Percentiles rank a stretch among this genome's conserved stretches.
phyloP scores from a whole-genome alignment of 768 basidiomycete species.

The Daedaleopsis nitida region DNA sequence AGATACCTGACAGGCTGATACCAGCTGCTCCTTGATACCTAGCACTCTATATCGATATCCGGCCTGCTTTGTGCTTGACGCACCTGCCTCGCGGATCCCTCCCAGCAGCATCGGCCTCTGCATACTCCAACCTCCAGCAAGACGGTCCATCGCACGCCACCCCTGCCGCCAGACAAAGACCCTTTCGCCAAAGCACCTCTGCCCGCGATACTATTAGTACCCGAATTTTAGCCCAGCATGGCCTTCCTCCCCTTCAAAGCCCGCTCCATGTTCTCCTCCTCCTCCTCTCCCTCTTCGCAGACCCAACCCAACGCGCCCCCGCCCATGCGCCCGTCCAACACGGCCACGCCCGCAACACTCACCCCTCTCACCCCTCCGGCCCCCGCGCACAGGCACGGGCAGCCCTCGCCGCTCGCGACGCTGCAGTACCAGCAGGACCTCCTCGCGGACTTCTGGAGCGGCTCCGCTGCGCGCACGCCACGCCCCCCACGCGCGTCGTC shows the following conservation, averaged over 20 bases:
- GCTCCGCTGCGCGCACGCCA: neutral
- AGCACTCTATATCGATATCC: too few species aligned
- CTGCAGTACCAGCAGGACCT: constrained; percentile 7
- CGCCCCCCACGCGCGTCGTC: neutral
- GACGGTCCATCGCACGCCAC: too few species aligned
- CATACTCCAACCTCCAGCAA: too few species aligned
- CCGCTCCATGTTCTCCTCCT: neutral
- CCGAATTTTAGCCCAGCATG: too few species aligned
- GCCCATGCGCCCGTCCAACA: neutral
- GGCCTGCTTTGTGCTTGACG: neutral
- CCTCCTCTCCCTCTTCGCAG: neutral
- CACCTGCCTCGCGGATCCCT: neutral
- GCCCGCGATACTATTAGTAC: too few species aligned
- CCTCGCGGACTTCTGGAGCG: constrained; percentile 8
- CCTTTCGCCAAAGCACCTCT: too few species aligned
- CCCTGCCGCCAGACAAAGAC: too few species aligned
- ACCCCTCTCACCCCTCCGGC: too few species aligned
- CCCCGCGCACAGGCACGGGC: neutral
- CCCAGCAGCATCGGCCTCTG: neutral
- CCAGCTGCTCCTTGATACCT: too few species aligned
- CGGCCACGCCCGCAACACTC: too few species aligned
- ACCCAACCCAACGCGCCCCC: neutral
- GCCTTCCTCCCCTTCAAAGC: neutral
- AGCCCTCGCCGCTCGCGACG: neutral
- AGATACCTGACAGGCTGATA: too few species aligned